Evolutionary conservation across 257 asterid species (phyloP), one percentile per base, ranked within the genome.

Genomic region (Craterostigma plantagineum): DNA sequence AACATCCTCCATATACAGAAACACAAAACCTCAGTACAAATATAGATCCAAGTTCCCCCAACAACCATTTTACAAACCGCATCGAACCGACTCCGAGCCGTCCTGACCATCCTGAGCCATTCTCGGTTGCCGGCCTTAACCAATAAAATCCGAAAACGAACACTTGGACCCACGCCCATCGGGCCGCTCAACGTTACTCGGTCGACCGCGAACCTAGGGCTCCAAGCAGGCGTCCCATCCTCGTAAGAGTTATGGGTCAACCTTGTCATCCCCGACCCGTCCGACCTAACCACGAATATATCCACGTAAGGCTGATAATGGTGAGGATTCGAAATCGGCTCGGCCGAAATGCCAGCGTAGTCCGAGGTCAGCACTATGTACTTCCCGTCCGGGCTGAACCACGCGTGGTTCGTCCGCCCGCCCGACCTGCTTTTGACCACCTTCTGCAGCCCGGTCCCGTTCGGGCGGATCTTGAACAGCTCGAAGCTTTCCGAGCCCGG

Each of bases 301-400:
- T 85, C 96, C 14, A 94, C 94, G 11, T 85, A 85, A 0, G 96
- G 96, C 39, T 85, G 96, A 42, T 61, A 85, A 42, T 75, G 91
- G 63, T 81, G 87, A 16, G 91, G 84, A 62, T 73, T 75, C 0
- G 97, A 68, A 52, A 86, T 64, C 3, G 97, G 94, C 43, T 81
- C 97, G 10, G 97, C 93, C 0, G 97, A 86, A 7, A 86, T 92
- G 0, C 72, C 94, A 0, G 91, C 97, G 8, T 86, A 78, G 45
- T 86, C 97, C 0, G 93, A 59, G 4, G 97, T 78, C 30, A 86
- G 52, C 50, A 73, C 94, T 1, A 86, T 56, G 54, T 78, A 50
- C 44, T 73, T 60, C 38, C 91, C 69, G 50, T 86, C 90, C 1
- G 91, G 97, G 55, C 93, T 86, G 54, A 81, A 81, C 66, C 78